phyloP scores from a whole-genome alignment of 768 basidiomycete species.

The Zangia roseola region DNA sequence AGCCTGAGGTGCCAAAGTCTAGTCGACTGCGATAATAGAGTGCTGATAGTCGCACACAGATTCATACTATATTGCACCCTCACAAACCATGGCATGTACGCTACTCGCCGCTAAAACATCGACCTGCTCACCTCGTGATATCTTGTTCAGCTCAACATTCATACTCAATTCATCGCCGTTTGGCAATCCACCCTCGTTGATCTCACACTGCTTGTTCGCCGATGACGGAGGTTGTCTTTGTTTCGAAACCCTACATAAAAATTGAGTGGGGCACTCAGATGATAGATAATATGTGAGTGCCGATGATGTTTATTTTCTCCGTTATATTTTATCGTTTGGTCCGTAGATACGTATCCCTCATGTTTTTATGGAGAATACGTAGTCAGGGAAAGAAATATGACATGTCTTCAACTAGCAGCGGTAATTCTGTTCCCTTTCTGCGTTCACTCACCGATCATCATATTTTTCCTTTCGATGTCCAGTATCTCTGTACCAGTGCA shows the following conservation, averaged over 20 bases:
- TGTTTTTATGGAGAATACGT: constrained; percentile 22
- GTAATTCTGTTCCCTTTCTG: no score
- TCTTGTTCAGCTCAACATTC: constrained; percentile 13
- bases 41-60: constrained; percentile 11
- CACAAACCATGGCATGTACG: constrained; percentile 7
- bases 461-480: no score
- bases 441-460: no score
- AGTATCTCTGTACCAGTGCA: no score
- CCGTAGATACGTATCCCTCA: constrained; percentile 23
- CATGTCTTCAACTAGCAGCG: background rate
- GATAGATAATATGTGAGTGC: constrained; percentile 26
- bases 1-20: background rate
- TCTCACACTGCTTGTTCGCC: constrained; percentile 21
- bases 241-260: constrained; percentile 25
- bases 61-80: constrained; percentile 25
- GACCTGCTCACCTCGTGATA: background rate
- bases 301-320: background rate
- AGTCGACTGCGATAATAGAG: background rate
- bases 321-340: background rate
- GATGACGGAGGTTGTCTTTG: constrained; percentile 7
- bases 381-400: background rate
- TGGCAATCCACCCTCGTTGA: constrained; percentile 24
- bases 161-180: constrained; percentile 22
- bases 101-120: background rate
- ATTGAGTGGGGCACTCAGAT: constrained; percentile 30